Base-by-base conservation (phyloP, 257 asterid genomes). In the Solanum chilense region DNA sequence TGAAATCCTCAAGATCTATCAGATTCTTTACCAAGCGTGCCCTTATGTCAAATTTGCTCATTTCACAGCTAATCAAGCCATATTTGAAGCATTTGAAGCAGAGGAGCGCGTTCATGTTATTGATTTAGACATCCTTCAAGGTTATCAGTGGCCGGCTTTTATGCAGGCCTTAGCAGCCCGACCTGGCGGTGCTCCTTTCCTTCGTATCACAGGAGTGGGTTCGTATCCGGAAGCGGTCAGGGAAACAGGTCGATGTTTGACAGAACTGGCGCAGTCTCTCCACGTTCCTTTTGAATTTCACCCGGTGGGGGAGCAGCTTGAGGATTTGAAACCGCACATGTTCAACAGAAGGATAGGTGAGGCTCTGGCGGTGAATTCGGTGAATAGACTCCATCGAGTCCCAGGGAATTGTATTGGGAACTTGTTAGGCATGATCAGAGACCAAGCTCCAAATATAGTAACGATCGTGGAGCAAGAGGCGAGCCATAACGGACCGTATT, bases 121-220 rank as follows among this genome's bases (percentile, higher is more conserved):
- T 21, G 98, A 95, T 87, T 97, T 95, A 12, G 98, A 94, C 83
- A 94, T 95, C 88, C 95, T 94, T 86, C 98, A 95, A 41, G 98
- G 98, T 35, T 94, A 94, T 86, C 98, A 95, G 81, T 95, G 98
- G 98, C 98, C 98, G 25, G 97, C 98, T 73, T 95, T 95, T 91
- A 93, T 95, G 95, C 98, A 95, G 87, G 98, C 98, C 44, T 89
- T 95, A 4, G 98, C 98, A 0, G 95, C 97, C 73, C 89, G 98
- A 73, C 98, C 96, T 0, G 97, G 96, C 0, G 98, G 98, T 3
- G 95, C 98, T 11, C 98, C 98, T 0, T 94, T 93, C 83, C 93
- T 95, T 23, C 88, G 97, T 10, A 94, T 95, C 78, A 95, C 98
- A 2, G 98, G 98, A 25, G 96, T 95, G 2, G 98, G 98, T 3